These are phyloP conservation scores for Corymbia maculata DNA, from an alignment of 345 rosid genomes.

Conservation along the genomic window DNA sequence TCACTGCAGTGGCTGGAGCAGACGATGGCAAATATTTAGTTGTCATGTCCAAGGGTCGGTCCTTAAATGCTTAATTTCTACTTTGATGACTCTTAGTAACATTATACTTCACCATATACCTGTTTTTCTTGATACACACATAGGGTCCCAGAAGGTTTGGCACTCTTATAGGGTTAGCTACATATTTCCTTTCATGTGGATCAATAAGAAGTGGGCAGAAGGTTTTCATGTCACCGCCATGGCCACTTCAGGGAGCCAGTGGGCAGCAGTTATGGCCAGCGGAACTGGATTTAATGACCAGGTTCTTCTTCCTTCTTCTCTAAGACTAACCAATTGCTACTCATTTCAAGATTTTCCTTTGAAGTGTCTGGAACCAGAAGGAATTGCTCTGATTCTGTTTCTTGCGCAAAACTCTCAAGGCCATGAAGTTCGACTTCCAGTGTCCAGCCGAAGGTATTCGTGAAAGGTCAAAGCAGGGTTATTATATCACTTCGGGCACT, in stretches of 20 bases:
- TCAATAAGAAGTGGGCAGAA: conserved; percentile 7
- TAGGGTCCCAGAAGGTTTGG: conserved; percentile 1
- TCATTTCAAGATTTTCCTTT: neutral
- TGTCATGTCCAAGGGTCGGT: conserved; percentile 79
- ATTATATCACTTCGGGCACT: neutral
- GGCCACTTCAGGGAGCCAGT: conserved; percentile 6
- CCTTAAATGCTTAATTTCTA: neutral
- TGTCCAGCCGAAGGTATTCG: neutral
- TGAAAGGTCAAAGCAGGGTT: neutral
- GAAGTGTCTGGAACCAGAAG: neutral
- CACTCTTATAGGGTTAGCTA: conserved; percentile 4
- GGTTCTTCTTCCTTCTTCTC: neutral
- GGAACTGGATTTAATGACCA: neutral
- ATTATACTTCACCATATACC: neutral
- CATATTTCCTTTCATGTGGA: conserved; percentile 11
- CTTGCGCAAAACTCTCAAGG: neutral
- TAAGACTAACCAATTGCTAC: neutral
- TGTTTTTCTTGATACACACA: neutral
- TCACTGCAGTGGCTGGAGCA: conserved; percentile 88
- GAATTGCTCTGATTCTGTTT: neutral
- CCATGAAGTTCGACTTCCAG: neutral
- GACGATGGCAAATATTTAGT: conserved; percentile 73
- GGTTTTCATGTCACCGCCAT: conserved; percentile 5
- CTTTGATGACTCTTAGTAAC: neutral
- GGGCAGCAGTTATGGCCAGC: conserved; percentile 10